These are phyloP conservation scores for Aspergillus novofumigatus DNA, from an alignment of 2,329 filamentous ascomycete species.

Conservation along the genomic window DNA sequence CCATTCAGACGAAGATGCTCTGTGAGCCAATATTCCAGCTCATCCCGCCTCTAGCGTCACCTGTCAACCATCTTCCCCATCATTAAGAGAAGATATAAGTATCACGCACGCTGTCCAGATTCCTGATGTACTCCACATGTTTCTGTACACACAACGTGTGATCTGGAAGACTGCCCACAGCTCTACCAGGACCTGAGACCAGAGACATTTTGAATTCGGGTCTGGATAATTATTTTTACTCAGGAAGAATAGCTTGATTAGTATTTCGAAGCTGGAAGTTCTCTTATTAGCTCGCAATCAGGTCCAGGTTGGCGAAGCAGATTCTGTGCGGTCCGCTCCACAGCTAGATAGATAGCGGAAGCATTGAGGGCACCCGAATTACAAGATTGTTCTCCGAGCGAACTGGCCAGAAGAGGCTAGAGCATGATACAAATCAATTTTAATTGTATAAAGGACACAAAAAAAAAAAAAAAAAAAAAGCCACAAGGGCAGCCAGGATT, in stretches of 20 bases:
- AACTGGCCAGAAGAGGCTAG: neutral
- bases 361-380: neutral
- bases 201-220: conserved; percentile 49
- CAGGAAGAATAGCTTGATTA: neutral
- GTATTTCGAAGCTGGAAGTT: neutral
- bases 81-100: conserved; percentile 19
- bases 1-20: conserved; percentile 94
- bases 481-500: neutral
- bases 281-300: neutral
- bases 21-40: conserved; percentile 96
- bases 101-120: conserved; percentile 71
- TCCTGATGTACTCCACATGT: conserved; percentile 91
- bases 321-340: neutral
- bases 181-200: conserved; percentile 57
- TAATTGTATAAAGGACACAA: neutral
- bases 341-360: neutral
- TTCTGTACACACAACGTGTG: conserved; percentile 54
- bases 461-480: neutral
- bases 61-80: conserved; percentile 25
- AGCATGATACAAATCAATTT: neutral
- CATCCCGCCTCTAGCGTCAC: conserved; percentile 70
- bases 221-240: neutral
- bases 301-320: neutral
- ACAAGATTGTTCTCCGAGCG: neutral
- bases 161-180: conserved; percentile 42